Percentiles rank a stretch among this genome's conserved stretches.
These are phyloP conservation scores for Mucor indicus DNA, from an alignment of 371 early-diverging fungal species.

Conservation along the genomic window DNA sequence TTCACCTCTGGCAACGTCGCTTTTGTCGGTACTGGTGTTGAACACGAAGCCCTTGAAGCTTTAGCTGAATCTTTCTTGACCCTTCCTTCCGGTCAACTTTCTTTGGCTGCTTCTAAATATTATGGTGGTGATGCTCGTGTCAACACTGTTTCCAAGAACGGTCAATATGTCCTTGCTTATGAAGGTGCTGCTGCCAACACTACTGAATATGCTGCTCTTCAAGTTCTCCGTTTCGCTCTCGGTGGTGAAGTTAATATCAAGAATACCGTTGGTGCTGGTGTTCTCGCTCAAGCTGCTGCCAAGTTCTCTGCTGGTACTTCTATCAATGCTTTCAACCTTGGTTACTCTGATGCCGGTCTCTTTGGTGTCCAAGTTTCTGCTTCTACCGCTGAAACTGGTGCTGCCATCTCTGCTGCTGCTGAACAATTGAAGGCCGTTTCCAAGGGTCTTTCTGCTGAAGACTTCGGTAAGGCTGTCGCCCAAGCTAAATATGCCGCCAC, in stretches of 20 bases:
- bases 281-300: constrained; percentile 68
- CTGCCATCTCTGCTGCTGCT: constrained; percentile 68
- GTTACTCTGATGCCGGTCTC: constrained; percentile 93
- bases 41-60: constrained; percentile 61
- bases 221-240: constrained; percentile 78
- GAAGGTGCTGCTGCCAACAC: constrained; percentile 67
- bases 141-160: constrained; percentile 11
- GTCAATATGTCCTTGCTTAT: constrained; percentile 76
- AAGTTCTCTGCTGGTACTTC: constrained; percentile 50
- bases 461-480: constrained; percentile 79
- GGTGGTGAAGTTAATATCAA: constrained; percentile 76
- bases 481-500: constrained; percentile 82
- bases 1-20: constrained; percentile 75
- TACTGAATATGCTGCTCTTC: constrained; percentile 68
- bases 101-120: constrained; percentile 59
- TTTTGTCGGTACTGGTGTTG: constrained; percentile 85
- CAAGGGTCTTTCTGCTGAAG: constrained; percentile 58
- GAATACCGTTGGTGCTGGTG: constrained; percentile 72
- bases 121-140: constrained; percentile 86
- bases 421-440: constrained; percentile 67
- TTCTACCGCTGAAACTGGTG: constrained; percentile 59
- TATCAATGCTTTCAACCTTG: constrained; percentile 78
- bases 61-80: constrained; percentile 62
- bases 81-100: constrained; percentile 45
- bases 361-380: constrained; percentile 80